phyloP scores from a whole-genome alignment of 2,329 filamentous ascomycete genomes.

The Boeremia exigua region DNA sequence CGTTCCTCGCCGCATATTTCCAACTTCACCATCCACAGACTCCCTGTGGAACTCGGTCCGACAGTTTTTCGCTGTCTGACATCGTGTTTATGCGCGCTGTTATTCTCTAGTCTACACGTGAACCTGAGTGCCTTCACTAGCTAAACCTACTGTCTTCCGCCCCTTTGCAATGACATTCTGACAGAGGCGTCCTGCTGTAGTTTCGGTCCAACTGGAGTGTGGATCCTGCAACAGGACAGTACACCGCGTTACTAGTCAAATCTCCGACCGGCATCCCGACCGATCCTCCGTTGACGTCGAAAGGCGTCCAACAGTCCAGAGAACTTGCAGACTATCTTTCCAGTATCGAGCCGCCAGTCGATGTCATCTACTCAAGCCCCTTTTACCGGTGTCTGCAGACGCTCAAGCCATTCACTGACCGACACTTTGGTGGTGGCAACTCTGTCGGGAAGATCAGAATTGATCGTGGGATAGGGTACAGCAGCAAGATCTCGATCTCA shows the following conservation, averaged over 20 bases:
- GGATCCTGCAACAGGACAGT: constrained; percentile 78
- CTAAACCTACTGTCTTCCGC: constrained; percentile 14
- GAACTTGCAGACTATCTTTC: constrained; percentile 74
- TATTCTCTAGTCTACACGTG: constrained; percentile 7
- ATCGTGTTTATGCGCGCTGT: constrained; percentile 18
- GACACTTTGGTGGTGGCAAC: constrained; percentile 38
- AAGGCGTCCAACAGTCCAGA: constrained; percentile 82
- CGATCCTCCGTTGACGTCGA: constrained; percentile 84
- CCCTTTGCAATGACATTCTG: constrained; percentile 27
- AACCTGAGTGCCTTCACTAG: constrained; percentile 9
- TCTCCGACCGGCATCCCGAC: constrained; percentile 88
- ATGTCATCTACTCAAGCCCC: constrained; percentile 70
- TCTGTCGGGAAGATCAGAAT: constrained; percentile 54
- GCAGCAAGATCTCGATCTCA: not conserved
- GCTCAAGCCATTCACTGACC: constrained; percentile 47
- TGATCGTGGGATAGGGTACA: constrained; percentile 61
- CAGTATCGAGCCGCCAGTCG: constrained; percentile 69
- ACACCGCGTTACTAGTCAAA: constrained; percentile 66
- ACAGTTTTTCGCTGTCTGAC: not conserved
- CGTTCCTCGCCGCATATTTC: constrained; percentile 13
- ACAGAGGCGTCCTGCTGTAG: constrained; percentile 46
- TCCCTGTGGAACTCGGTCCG: constrained; percentile 17
- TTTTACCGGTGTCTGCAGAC: constrained; percentile 52
- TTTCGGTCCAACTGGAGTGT: constrained; percentile 92
- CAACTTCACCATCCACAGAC: constrained; percentile 14